phyloP scores from a whole-genome alignment of 2,329 filamentous ascomycete species.

The Aspergillus piperis region DNA sequence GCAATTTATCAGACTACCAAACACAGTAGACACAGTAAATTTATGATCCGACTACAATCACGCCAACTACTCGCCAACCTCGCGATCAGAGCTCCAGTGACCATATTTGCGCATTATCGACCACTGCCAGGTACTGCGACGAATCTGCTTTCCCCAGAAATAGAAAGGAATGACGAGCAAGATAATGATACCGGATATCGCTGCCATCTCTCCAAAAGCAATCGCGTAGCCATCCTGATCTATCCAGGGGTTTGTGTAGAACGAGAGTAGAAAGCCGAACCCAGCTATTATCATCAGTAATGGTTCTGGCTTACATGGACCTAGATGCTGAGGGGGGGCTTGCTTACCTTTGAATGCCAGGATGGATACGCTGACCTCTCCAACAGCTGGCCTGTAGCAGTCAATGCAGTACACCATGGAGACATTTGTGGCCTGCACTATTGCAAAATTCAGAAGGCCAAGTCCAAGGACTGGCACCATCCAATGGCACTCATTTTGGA shows the following conservation, averaged over 20 bases:
- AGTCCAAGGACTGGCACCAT: conserved; percentile 59
- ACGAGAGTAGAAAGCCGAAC: conserved; percentile 16
- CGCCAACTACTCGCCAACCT: conserved; percentile 5
- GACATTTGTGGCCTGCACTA: conserved; percentile 8
- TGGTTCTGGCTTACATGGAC: background rate
- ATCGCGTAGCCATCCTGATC: conserved; percentile 3
- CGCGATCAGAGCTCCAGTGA: conserved; percentile 7
- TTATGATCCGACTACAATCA: too few species aligned
- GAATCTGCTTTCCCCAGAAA: conserved; percentile 9
- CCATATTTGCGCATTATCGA: conserved; percentile 5
- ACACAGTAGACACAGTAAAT: too few species aligned
- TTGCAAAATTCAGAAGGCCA: conserved; percentile 7
- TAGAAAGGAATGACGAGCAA: conserved; percentile 5
- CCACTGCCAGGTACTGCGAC: conserved; percentile 6
- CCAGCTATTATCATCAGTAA: conserved; percentile 7
- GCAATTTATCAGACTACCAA: too few species aligned
- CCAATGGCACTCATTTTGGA: conserved; percentile 45
- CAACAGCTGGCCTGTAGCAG: conserved; percentile 9
- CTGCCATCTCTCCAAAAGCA: conserved; percentile 14
- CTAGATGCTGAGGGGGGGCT: too few species aligned
- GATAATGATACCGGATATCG: conserved; percentile 2
- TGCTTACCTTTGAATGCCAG: conserved; percentile 16
- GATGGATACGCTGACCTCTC: conserved; percentile 9
- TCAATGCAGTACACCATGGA: conserved; percentile 15
- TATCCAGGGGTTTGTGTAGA: conserved; percentile 18